These are phyloP conservation scores for Apiospora marii DNA, from an alignment of 2,329 filamentous ascomycete species.

Conservation along the genomic window DNA sequence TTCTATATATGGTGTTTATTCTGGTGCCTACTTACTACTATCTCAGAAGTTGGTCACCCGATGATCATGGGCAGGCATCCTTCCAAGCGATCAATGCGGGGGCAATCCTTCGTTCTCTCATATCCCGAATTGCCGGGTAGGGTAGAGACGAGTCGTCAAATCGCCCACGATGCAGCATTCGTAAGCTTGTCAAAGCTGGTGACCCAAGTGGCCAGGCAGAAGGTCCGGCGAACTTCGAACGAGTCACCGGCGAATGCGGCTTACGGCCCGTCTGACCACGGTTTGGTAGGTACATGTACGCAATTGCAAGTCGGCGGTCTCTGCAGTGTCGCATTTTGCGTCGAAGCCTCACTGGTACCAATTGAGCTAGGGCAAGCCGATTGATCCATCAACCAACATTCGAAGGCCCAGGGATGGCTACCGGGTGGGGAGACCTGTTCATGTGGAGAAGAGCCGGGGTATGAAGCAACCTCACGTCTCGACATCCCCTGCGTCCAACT, in stretches of 20 bases:
- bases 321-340: background rate
- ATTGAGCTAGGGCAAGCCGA: background rate
- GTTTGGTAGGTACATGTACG: too few species aligned
- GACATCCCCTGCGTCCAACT: constrained; percentile 1
- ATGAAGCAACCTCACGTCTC: constrained; percentile 17
- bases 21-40: background rate
- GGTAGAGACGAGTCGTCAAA: background rate
- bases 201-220: background rate
- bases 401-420: background rate
- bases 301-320: background rate
- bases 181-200: constrained; percentile 4
- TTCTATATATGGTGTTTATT: background rate
- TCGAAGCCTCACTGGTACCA: background rate
- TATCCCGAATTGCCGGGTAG: background rate
- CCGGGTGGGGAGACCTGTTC: background rate
- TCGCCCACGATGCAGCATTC: background rate
- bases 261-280: background rate
- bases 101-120: background rate
- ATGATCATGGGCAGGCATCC: background rate
- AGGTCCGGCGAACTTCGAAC: background rate
- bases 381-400: background rate
- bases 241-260: background rate
- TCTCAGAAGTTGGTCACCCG: background rate
- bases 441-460: background rate
- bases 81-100: background rate